Evolutionary conservation across 805 yeast species (phyloP).

Genomic region (Candida morakotiae): DNA sequence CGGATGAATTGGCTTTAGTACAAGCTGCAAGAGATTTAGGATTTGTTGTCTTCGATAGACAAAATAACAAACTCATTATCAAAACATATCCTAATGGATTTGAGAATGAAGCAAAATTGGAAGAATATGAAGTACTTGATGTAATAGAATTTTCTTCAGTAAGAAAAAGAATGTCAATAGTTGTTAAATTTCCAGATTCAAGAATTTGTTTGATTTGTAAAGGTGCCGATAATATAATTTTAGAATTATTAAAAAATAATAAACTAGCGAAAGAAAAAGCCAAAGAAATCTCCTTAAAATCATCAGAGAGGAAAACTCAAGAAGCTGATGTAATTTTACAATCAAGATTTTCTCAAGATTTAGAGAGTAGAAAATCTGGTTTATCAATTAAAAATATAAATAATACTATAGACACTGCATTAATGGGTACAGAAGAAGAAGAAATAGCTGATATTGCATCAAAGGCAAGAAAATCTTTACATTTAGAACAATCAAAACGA

Average conservation of each 20-base stretch:
- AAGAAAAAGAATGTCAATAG: constrained; percentile 92
- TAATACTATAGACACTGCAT: constrained; percentile 47
- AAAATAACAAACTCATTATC: constrained; percentile 54
- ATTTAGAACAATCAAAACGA: constrained; percentile 52
- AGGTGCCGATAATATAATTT: constrained; percentile 91
- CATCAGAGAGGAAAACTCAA: constrained; percentile 60
- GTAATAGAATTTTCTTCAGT: constrained; percentile 80
- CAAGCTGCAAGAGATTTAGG: constrained; percentile 96
- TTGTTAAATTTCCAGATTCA: constrained; percentile 72
- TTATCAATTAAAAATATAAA: constrained; percentile 21
- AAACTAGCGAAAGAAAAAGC: constrained; percentile 62
- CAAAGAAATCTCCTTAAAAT: constrained; percentile 53
- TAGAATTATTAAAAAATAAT: constrained; percentile 62
- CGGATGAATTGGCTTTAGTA: constrained; percentile 92
- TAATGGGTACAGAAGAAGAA: constrained; percentile 41
- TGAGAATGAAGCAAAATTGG: constrained; percentile 57
- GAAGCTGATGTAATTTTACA: constrained; percentile 77
- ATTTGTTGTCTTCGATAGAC: constrained; percentile 70
- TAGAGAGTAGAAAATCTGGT: constrained; percentile 27
- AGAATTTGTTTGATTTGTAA: constrained; percentile 78
- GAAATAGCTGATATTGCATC: constrained; percentile 52
- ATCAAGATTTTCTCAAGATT: constrained; percentile 40
- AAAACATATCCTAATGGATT: constrained; percentile 84
- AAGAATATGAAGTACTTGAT: constrained; percentile 72
- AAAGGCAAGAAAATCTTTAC: constrained; percentile 55